Conservation (phyloP, 345 rosid genomes). For the Lagerstroemia speciosa region DNA sequence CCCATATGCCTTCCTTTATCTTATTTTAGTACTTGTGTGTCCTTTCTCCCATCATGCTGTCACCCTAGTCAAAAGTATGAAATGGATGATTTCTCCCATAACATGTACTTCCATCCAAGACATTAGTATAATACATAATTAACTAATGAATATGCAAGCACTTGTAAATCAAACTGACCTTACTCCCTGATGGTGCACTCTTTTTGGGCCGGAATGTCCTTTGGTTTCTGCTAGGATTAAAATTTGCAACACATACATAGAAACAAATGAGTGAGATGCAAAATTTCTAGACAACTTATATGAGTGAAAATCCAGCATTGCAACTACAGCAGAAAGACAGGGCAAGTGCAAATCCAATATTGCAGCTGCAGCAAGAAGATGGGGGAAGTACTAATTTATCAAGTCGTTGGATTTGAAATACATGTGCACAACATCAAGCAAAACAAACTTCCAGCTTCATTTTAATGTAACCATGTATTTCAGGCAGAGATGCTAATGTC, state of each 20-base stretch:
- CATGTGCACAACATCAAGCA: neutral
- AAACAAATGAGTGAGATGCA: conserved; percentile 8
- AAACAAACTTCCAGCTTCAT: neutral
- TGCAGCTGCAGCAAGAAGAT: neutral
- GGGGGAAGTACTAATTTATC: neutral
- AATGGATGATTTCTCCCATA: neutral
- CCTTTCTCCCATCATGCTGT: neutral
- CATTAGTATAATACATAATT: neutral
- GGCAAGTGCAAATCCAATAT: neutral
- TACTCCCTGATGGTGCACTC: conserved; percentile 97
- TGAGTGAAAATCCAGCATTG: neutral
- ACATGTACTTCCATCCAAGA: neutral
- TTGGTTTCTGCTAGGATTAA: conserved; percentile 55
- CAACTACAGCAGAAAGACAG: neutral
- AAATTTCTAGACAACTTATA: neutral
- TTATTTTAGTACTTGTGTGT: neutral
- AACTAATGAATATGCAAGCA: neutral
- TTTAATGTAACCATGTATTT: neutral
- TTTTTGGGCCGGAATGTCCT: conserved; percentile 96
- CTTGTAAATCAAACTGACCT: conserved; percentile 46
- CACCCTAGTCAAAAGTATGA: neutral
- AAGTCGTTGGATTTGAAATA: neutral
- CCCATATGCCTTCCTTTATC: neutral
- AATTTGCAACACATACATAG: conserved; percentile 12
- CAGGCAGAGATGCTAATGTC: neutral